Conservation (phyloP, 129 eudicot genomes). For the Flaveria brownii region DNA sequence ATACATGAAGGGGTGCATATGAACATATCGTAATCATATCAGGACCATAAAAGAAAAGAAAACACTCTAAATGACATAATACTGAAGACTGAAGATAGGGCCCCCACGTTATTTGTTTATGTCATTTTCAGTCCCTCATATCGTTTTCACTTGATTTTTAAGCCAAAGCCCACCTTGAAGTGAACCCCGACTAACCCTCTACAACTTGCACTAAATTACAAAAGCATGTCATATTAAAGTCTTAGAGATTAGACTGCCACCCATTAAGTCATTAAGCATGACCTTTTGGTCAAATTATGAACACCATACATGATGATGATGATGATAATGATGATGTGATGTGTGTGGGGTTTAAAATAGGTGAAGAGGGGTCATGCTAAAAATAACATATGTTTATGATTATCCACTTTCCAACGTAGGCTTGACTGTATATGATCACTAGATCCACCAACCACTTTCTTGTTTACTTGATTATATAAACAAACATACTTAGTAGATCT, state of each 20-base stretch:
- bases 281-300: constrained; percentile 26
- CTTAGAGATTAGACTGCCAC: constrained; percentile 49
- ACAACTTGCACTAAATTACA: constrained; percentile 44
- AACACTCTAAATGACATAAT: constrained; percentile 14
- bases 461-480: neutral
- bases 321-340: constrained; percentile 17
- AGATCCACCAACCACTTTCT: constrained; percentile 20
- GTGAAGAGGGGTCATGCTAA: constrained; percentile 23
- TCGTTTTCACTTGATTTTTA: constrained; percentile 32
- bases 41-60: neutral
- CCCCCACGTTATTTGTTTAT: constrained; percentile 24
- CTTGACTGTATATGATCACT: constrained; percentile 28
- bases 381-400: constrained; percentile 32
- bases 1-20: constrained; percentile 18
- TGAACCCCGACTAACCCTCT: constrained; percentile 21
- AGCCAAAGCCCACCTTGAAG: constrained; percentile 38
- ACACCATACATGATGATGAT: constrained; percentile 13
- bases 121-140: constrained; percentile 31
- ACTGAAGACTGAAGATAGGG: constrained; percentile 6
- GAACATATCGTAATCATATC: neutral
- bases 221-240: constrained; percentile 6
- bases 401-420: constrained; percentile 32
- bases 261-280: constrained; percentile 31
- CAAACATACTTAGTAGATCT: no score
- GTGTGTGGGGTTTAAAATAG: constrained; percentile 9